Base-by-base conservation (phyloP, 2,329 filamentous ascomycete genomes). In the Lasiodiplodia gonubiensis region DNA sequence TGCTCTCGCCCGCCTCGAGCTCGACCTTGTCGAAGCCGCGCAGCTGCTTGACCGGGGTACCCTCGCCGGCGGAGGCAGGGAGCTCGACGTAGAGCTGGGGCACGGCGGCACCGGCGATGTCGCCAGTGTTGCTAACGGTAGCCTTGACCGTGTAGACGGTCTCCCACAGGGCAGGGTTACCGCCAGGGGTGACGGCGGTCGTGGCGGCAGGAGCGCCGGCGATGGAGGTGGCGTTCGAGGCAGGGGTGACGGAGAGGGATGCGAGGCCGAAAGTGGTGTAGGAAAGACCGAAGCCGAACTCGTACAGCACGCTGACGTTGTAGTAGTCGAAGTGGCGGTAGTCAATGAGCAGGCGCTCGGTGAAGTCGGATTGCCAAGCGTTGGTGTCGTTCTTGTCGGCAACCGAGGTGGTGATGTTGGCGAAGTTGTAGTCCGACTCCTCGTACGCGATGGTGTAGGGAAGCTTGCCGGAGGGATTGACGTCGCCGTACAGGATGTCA, bases 281-380 rank as follows among this genome's bases (percentile, higher is more conserved):
- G 64, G 89, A 92, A 2, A 97, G 85, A 0, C 94, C 94, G 69
- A 89, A 94, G 0, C 94, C 94, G 72, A 97, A 97, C 55, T 92
- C 91, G 75, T 90, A 97, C 0, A 91, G 90, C 0, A 94, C 94
- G 5, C 84, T 83, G 68, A 95, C 89, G 67, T 85, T 83, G 66
- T 90, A 79, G 75, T 90, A 92, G 82, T 97, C 93, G 72, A 97
- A 94, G 78, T 94, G 87, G 14, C 93, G 89, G 80, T 97, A 97
- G 81, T 97, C 94, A 71, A 96, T 89, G 75, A 94, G 94, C 0
- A 97, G 80, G 0, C 92, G 92, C 75, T 97, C 92, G 0, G 84
- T 85, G 76, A 95, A 97, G 70, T 92, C 60, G 42, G 67, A 27
- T n/a, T 68, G 67, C 67, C 67, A 68, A 18, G 67, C 67, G 67